A percentile compares a stretch with the other conserved stretches of the same genome.
phyloP scores from a whole-genome alignment of 257 asterid species.

The Penstemon eatonii region DNA sequence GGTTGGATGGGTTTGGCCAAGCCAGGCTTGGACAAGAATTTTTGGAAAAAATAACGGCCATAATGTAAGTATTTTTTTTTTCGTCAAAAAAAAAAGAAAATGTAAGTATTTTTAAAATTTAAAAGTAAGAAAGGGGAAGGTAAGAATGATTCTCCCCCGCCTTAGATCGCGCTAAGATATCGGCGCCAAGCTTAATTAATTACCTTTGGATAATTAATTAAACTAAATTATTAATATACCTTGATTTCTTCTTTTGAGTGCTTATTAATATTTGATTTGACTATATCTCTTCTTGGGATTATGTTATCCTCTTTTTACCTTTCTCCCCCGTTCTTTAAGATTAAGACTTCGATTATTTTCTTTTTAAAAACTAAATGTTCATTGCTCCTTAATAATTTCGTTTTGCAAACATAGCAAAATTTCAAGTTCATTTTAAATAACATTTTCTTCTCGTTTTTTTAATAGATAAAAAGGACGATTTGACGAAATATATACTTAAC shows the following conservation, averaged over 20 bases:
- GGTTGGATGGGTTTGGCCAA: too few species aligned
- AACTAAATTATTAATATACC: not conserved
- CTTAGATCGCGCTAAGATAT: conserved; percentile 43
- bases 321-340: conserved; percentile 34
- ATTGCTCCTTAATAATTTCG: too few species aligned
- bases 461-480: too few species aligned
- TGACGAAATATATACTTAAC: too few species aligned
- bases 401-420: too few species aligned
- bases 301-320: conserved; percentile 3
- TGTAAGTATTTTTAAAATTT: too few species aligned
- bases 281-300: not conserved
- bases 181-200: conserved; percentile 41
- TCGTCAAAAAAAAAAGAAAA: too few species aligned
- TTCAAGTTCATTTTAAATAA: not conserved
- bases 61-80: not conserved
- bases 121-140: conserved; percentile 1
- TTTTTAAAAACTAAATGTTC: not conserved
- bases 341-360: conserved; percentile 29
- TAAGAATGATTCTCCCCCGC: conserved; percentile 35
- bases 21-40: too few species aligned
- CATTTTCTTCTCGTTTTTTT: not conserved
- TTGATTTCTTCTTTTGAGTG: not conserved
- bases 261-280: not conserved
- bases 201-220: not conserved
- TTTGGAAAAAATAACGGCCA: conserved; percentile 30